A percentile compares a stretch with the other conserved stretches of the same genome.
phyloP scores from a whole-genome alignment of 1,284 basidiomycete species.

The Clitocybe nebularis region DNA sequence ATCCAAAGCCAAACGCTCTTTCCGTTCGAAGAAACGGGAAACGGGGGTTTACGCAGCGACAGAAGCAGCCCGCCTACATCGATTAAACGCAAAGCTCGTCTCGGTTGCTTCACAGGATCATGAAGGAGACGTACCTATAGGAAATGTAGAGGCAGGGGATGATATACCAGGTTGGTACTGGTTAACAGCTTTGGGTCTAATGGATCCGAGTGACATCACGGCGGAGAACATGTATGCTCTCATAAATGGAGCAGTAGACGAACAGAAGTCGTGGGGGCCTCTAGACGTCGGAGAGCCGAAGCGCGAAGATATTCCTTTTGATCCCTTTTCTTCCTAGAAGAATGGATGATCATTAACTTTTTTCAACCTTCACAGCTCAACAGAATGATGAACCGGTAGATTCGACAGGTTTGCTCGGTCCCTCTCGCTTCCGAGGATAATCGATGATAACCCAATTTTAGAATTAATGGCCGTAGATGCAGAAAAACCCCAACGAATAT shows the following conservation, averaged over 20 bases:
- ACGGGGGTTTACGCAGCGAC: slow-evolving; percentile 80
- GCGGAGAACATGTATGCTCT: slow-evolving; percentile 39
- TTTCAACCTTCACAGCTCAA: slow-evolving; percentile 14
- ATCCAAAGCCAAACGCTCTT: slow-evolving; percentile 85
- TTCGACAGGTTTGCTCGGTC: slow-evolving; percentile 12
- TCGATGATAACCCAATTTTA: slow-evolving; percentile 21
- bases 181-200: slow-evolving; percentile 51
- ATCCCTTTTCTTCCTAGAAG: slow-evolving; percentile 12
- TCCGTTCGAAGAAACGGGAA: slow-evolving; percentile 82
- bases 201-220: slow-evolving; percentile 54
- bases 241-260: slow-evolving; percentile 9
- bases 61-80: slow-evolving; percentile 79
- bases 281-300: slow-evolving; percentile 4
- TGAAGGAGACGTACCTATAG: slow-evolving; percentile 37
- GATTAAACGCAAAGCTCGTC: slow-evolving; percentile 71
- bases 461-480: slow-evolving; percentile 54
- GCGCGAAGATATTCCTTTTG: slow-evolving; percentile 14
- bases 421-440: background rate
- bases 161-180: slow-evolving; percentile 63
- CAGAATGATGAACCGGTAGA: slow-evolving; percentile 7
- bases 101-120: slow-evolving; percentile 40
- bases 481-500: slow-evolving; percentile 42
- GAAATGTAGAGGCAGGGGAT: slow-evolving; percentile 31
- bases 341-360: slow-evolving; percentile 13
- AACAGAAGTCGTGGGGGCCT: slow-evolving; percentile 1